Base-by-base conservation (phyloP, 2,329 filamentous ascomycete species). In the Exophiala xenobiotica region DNA sequence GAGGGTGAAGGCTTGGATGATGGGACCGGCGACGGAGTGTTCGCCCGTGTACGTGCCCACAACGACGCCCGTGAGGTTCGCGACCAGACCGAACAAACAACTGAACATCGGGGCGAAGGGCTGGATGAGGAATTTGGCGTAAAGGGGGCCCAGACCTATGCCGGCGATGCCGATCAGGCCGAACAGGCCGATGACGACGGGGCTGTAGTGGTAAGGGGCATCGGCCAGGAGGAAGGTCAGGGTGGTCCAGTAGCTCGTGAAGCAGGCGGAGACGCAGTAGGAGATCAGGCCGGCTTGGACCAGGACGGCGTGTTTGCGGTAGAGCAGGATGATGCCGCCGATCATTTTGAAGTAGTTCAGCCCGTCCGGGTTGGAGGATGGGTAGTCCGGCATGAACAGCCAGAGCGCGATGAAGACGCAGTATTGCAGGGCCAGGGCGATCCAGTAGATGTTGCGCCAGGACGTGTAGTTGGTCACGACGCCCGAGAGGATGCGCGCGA, bases 371-470 rank as follows among this genome's bases (percentile, higher is more conserved):
- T 90, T 91, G 3, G 86, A 86, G 1, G 80, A 78, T 0, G 88
- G 89, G 59, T 93, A 93, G 65, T 91, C 87, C 0, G 88, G 88
- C 84, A 93, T 86, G 67, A 83, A 88, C 38, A 83, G 65, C 73
- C 81, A 91, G 4, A 92, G 78, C 0, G 85, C 69, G 5, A 73
- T 58, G 49, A 85, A 78, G 55, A 92, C 83, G 6, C 81, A 63
- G 61, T 81, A 85, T 68, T 93, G 88, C 0, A 88, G 72, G 0
- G 77, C 87, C 4, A 91, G 79, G 0, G 86, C 79, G 54, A 91
- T 74, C 86, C 87, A 92, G 72, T 90, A 93, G 6, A 92, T 82
- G 52, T 80, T 81, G 19, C 88, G 78, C 89, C 89, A 93, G 56
- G 78, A 76, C 0, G 83, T 84, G 63, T 81, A 90, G 61, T 89